Conservation (phyloP, 495 filamentous ascomycete genomes). For the Lasiosphaeria ovina region DNA sequence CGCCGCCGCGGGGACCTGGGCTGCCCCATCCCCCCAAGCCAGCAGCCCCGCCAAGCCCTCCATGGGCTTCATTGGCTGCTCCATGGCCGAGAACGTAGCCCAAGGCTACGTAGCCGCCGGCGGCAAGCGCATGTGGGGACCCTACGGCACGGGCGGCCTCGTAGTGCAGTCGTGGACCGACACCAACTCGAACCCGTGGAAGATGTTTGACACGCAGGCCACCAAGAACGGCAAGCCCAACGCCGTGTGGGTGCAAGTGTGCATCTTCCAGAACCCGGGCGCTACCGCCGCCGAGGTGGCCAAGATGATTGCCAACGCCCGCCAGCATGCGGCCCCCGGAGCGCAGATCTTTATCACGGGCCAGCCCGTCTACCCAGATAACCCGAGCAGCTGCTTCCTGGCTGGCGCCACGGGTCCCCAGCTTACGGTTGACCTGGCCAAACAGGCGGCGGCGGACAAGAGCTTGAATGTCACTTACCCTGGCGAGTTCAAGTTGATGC, state of each 20-base stretch:
- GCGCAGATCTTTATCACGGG: constrained; percentile 31
- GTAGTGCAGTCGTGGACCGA: constrained; percentile 31
- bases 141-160: constrained; percentile 30
- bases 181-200: constrained; percentile 24
- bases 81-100: constrained; percentile 35
- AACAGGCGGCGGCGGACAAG: constrained; percentile 23
- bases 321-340: constrained; percentile 25
- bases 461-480: constrained; percentile 25
- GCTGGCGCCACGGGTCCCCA: constrained; percentile 24
- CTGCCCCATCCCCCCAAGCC: no score
- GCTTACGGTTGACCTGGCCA: constrained; percentile 26
- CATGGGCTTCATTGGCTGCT: constrained; percentile 37
- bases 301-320: constrained; percentile 29
- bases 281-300: constrained; percentile 30
- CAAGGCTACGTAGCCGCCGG: constrained; percentile 28
- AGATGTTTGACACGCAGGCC: constrained; percentile 23
- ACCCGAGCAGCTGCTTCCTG: constrained; percentile 23
- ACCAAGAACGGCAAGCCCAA: constrained; percentile 23
- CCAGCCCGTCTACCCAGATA: constrained; percentile 29
- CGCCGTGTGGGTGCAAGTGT: constrained; percentile 26
- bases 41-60: no score
- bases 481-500: constrained; percentile 27
- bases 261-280: constrained; percentile 29
- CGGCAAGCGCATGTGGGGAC: constrained; percentile 28
- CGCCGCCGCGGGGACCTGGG: no score